Percentiles rank a stretch among this genome's conserved stretches.
phyloP scores from a whole-genome alignment of 768 basidiomycete genomes.

The Pilatotrama ljubarskyi region DNA sequence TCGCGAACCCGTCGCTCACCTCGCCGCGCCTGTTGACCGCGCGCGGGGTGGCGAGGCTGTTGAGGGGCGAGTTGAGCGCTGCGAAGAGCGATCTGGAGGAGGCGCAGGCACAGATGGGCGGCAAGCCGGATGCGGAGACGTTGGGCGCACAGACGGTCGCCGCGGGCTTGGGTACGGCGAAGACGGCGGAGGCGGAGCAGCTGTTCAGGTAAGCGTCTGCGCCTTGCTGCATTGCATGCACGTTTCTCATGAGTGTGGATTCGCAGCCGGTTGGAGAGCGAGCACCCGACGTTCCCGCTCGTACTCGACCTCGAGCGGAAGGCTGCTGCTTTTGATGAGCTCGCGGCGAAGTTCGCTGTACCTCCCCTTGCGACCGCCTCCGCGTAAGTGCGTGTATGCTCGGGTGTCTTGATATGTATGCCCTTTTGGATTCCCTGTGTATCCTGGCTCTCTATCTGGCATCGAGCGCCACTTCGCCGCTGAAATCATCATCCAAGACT shows the following conservation, averaged over 20 bases:
- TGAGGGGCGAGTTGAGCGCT: constrained; percentile 70
- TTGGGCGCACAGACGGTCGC: constrained; percentile 68
- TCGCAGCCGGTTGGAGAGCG: constrained; percentile 43
- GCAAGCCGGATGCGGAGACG: constrained; percentile 57
- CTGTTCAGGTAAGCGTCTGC: constrained; percentile 63
- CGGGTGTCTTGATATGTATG: not conserved
- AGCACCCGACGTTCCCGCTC: constrained; percentile 69
- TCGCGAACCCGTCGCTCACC: constrained; percentile 76
- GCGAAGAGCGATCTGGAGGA: constrained; percentile 85
- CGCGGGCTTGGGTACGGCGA: constrained; percentile 53
- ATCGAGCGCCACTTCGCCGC: too few species aligned
- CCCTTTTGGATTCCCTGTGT: not conserved
- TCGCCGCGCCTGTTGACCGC: constrained; percentile 75
- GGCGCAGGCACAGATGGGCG: constrained; percentile 58
- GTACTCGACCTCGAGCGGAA: constrained; percentile 63
- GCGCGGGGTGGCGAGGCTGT: constrained; percentile 77
- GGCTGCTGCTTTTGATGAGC: constrained; percentile 62
- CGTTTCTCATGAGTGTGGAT: not conserved
- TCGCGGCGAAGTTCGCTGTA: constrained; percentile 57
- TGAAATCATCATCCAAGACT: too few species aligned
- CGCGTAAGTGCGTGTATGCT: not conserved
- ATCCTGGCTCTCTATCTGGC: not conserved
- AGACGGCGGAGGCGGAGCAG: constrained; percentile 63
- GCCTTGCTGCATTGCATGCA: too few species aligned
- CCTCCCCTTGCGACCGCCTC: constrained; percentile 49